Base-by-base conservation (phyloP, 192 early-diverging fungal species). In the Umbelopsis ramanniana region DNA sequence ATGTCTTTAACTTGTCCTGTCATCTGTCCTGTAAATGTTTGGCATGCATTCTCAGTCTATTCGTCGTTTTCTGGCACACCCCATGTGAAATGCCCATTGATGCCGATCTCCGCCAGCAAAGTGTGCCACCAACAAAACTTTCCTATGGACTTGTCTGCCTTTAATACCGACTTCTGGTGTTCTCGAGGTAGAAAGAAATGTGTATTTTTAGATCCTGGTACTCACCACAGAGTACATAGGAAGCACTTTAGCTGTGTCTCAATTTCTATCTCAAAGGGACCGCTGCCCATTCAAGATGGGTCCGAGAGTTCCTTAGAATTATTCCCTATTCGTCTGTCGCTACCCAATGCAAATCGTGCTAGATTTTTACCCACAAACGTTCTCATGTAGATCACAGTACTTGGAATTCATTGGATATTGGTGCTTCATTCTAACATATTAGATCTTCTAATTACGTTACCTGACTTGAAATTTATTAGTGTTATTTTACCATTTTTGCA, bases 41-140 rank as follows among this genome's bases (percentile, higher is more conserved):
- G 57, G 57, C 26, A 63, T 63, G 57, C 33, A 63, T 63, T 63
- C 33, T 37, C 35, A 63, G 26, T 63, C 26, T 29, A 38, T 37
- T 37, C 57, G 17, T 43, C 29, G 23, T 19, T 63, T 63, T 37
- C 33, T 37, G 26, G 33, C 17, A 37, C 33, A 37, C 26, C 57
- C 57, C 57, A 63, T 63, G 57, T 63, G 57, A 63, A 63, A 63
- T 63, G 57, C 57, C 57, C 57, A 63, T 63, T 63, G 57, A 35
- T 35, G 6, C 2, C 15, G 17, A 29, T 63, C 57, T 63, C 57
- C 57, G 57, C 57, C 35, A 19, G 26, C 17, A 37, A 63, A 63
- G 14, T 35, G 57, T 63, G 35, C 29, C 33, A 63, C 57, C 57
- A 14, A 29, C 26, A 38, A 63, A 63, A 63, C 57, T 37, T 63